A percentile compares a stretch with the other conserved stretches of the same genome.
Evolutionary conservation across 2,329 filamentous ascomycete species (phyloP).

Genomic region (Coleophoma eucalyptorum): DNA sequence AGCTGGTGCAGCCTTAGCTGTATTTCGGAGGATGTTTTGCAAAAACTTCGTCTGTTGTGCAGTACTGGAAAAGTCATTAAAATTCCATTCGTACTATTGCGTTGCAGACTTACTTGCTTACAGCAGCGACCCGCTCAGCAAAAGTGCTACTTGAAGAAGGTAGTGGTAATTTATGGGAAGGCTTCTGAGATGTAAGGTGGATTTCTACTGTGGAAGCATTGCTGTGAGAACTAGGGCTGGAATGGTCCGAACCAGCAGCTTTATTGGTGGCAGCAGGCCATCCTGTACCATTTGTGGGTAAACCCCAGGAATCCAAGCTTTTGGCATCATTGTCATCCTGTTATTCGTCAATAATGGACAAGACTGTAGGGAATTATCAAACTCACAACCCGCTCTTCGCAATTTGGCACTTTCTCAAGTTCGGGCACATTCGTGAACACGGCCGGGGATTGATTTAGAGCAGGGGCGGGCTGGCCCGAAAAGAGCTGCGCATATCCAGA

Average conservation of each 20-base stretch:
- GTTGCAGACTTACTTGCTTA: conserved; percentile 17
- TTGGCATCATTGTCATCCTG: conserved; percentile 8
- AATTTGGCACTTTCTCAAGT: no score
- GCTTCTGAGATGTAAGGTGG: conserved; percentile 9
- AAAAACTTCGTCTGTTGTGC: conserved; percentile 26
- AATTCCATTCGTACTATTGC: neutral
- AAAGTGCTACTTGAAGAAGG: conserved; percentile 9
- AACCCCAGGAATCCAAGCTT: conserved; percentile 14
- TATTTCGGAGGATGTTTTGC: conserved; percentile 26
- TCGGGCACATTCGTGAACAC: no score
- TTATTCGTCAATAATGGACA: no score
- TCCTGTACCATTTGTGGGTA: neutral
- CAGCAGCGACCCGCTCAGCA: conserved; percentile 18
- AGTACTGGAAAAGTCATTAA: conserved; percentile 5
- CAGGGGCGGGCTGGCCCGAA: no score
- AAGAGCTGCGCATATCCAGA: no score
- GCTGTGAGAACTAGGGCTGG: conserved; percentile 4
- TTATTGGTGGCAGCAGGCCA: neutral
- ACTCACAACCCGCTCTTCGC: no score
- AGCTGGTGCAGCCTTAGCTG: conserved; percentile 18
- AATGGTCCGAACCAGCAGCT: neutral
- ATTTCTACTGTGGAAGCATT: conserved; percentile 16
- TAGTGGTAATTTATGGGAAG: conserved; percentile 9
- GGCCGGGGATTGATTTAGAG: no score
- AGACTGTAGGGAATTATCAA: no score